Evolutionary conservation across 352 stramenopile species (phyloP).

Genomic region (Globisporangium spinosum): DNA sequence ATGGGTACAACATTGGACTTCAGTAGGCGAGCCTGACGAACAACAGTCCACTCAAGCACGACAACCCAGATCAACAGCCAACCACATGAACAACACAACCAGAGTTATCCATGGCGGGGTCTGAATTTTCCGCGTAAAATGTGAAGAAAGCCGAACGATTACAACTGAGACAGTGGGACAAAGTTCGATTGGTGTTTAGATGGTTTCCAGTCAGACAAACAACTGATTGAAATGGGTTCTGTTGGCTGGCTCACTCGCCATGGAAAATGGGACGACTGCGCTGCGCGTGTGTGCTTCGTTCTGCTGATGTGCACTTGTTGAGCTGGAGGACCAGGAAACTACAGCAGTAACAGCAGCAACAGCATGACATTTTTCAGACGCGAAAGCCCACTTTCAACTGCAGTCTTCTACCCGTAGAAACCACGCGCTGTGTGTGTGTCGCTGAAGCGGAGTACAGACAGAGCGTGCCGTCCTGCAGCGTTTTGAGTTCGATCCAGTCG

Average conservation of each 20-base stretch:
- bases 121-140: neutral
- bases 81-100: too few species aligned
- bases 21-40: neutral
- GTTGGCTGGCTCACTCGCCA: neutral
- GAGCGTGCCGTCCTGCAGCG: neutral
- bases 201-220: neutral
- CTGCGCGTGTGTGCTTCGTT: neutral
- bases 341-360: neutral
- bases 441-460: slow-evolving; percentile 1
- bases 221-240: neutral
- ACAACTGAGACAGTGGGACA: neutral
- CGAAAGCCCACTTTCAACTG: neutral
- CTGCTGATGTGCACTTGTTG: neutral
- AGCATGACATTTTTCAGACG: neutral
- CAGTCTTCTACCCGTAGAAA: slow-evolving; percentile 8
- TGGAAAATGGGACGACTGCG: neutral
- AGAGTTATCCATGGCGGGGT: too few species aligned
- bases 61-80: neutral
- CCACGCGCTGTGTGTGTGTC: neutral
- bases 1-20: neutral
- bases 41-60: neutral
- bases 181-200: neutral
- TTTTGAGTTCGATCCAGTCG: neutral
- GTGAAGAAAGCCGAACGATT: neutral
- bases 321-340: neutral